phyloP scores from a whole-genome alignment of 78 protist genomes.

The Chrysochromulina tobinii region DNA sequence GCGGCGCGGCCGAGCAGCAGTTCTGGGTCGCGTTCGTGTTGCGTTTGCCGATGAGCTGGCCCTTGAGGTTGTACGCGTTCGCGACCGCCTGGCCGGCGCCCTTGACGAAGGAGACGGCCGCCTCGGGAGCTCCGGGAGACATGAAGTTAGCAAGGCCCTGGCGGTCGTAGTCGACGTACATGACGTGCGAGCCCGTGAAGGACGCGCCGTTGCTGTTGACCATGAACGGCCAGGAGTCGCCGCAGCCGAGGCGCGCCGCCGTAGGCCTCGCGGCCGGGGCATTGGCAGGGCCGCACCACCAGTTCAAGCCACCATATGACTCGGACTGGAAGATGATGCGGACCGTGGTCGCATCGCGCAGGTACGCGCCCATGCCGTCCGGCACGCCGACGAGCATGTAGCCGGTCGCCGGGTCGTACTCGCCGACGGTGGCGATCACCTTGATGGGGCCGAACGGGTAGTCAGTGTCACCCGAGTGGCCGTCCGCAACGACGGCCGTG shows the following conservation, averaged over 20 bases:
- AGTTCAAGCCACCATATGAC: background rate
- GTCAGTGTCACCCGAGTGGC: background rate
- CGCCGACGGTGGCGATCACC: slow-evolving; percentile 10
- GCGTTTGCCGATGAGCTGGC: background rate
- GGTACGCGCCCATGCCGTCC: slow-evolving; percentile 6
- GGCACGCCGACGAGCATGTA: slow-evolving; percentile 1
- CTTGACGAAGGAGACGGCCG: background rate
- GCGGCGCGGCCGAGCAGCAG: background rate
- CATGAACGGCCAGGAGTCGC: background rate
- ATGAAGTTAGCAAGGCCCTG: background rate
- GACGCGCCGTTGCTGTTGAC: background rate
- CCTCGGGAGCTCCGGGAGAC: background rate
- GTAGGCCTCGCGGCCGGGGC: too few relatives aligned
- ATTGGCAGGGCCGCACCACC: too few relatives aligned
- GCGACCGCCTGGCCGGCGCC: background rate
- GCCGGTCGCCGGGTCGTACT: background rate
- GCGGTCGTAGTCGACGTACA: slow-evolving; percentile 23
- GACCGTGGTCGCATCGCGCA: background rate
- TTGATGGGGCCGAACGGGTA: background rate
- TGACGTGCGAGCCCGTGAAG: slow-evolving; percentile 25
- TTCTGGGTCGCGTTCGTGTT: background rate
- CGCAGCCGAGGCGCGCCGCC: background rate
- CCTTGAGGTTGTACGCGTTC: background rate
- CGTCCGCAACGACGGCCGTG: background rate
- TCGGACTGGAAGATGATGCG: background rate